phyloP scores from a whole-genome alignment of 225 moss, liverwort and hornwort genomes.

The Physcomitrium patens region DNA sequence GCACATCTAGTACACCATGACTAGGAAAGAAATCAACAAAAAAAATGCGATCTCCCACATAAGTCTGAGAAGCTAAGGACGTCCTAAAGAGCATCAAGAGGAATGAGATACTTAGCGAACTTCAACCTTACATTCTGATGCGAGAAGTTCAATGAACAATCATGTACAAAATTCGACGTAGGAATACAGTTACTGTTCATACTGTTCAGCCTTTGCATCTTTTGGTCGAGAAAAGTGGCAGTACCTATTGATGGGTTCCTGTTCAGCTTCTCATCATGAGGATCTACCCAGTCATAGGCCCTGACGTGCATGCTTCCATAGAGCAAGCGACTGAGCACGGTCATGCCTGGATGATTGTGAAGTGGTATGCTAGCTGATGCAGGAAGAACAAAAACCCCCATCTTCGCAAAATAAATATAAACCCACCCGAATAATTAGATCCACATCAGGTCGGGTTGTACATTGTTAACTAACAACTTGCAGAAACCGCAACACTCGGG shows the following conservation, averaged over 20 bases:
- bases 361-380: conserved; percentile 92
- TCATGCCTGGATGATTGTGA: conserved; percentile 99
- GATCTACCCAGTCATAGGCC: conserved; percentile 89
- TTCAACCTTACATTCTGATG: background rate
- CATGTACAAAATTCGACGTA: background rate
- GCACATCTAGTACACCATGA: background rate
- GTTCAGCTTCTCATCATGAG: conserved; percentile 63
- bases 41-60: conserved; percentile 7
- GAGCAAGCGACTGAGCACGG: conserved; percentile 92
- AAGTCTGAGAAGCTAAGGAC: background rate
- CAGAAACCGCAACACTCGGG: background rate
- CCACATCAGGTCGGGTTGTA: background rate
- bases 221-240: conserved; percentile 8
- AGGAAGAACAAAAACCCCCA: conserved; percentile 96
- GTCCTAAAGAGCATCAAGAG: background rate
- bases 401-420: conserved; percentile 58
- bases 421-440: conserved; percentile 9
- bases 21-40: conserved; percentile 7
- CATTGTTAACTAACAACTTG: conserved; percentile 8
- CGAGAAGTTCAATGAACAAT: conserved; percentile 4
- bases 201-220: background rate
- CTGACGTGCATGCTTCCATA: conserved; percentile 93
- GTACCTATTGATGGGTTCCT: conserved; percentile 62
- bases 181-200: background rate
- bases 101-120: background rate